phyloP scores from a whole-genome alignment of 495 filamentous ascomycete species.

The Penicillium pulvis region DNA sequence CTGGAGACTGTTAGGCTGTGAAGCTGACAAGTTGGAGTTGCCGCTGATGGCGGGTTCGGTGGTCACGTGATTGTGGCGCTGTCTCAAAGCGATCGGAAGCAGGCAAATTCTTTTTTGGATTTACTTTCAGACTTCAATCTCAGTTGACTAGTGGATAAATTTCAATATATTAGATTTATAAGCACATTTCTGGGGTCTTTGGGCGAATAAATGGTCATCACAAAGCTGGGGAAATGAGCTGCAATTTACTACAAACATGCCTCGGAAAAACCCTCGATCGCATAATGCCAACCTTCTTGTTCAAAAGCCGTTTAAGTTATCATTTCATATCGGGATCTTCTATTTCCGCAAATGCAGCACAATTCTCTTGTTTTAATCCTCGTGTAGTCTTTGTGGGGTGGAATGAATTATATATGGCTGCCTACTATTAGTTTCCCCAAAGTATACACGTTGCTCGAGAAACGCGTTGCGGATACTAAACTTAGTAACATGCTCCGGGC shows the following conservation, averaged over 20 bases:
- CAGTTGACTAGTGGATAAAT: background rate
- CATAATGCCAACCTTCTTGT: background rate
- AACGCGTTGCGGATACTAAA: conserved; percentile 15
- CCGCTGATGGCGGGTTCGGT: conserved; percentile 28
- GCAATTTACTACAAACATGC: conserved; percentile 19
- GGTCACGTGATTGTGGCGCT: conserved; percentile 32
- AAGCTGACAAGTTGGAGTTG: conserved; percentile 45
- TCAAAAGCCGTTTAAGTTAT: background rate
- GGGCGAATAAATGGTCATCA: background rate
- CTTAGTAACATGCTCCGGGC: conserved; percentile 21
- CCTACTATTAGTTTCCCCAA: background rate
- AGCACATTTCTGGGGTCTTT: background rate
- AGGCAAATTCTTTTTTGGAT: conserved; percentile 7
- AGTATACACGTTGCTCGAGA: conserved; percentile 16
- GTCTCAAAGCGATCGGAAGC: conserved; percentile 19
- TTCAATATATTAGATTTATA: background rate
- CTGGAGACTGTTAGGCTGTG: conserved; percentile 14
- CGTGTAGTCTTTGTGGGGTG: background rate
- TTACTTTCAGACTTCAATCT: background rate
- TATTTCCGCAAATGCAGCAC: too few relatives aligned
- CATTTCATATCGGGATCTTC: background rate
- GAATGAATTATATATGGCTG: conserved; percentile 1
- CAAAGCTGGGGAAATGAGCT: conserved; percentile 6
- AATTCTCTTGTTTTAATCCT: background rate
- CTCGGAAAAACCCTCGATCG: background rate